Evolutionary conservation across 2,329 filamentous ascomycete genomes (phyloP).

Genomic region (Camptophora hylomeconis): DNA sequence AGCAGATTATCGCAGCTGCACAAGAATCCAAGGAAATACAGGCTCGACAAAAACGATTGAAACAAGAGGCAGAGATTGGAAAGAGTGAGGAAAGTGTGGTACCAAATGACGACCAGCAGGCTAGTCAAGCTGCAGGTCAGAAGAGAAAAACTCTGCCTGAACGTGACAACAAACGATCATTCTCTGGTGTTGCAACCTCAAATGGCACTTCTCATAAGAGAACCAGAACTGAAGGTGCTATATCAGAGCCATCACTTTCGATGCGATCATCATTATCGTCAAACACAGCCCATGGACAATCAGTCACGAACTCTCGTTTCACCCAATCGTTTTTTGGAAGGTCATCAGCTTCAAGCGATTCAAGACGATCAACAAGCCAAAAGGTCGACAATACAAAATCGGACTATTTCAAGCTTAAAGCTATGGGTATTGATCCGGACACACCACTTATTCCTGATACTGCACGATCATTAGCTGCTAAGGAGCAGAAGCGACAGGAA

Average conservation of each 20-base stretch:
- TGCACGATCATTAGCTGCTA: constrained; percentile 8
- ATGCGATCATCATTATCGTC: no score
- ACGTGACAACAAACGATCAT: background rate
- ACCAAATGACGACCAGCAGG: constrained; percentile 3
- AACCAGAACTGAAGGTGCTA: no score
- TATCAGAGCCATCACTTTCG: no score
- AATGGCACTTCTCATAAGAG: no score
- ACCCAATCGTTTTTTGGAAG: constrained; percentile 1
- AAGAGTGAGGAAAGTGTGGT: constrained; percentile 7
- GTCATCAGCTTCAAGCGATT: background rate
- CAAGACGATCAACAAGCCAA: constrained; percentile 11
- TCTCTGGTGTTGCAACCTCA: background rate
- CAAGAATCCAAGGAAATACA: constrained; percentile 13
- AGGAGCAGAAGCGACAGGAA: constrained; percentile 12
- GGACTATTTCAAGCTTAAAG: constrained; percentile 39
- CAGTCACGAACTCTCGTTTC: constrained; percentile 17
- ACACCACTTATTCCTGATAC: constrained; percentile 18
- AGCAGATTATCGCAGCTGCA: constrained; percentile 13
- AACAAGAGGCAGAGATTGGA: constrained; percentile 7
- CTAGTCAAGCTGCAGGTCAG: constrained; percentile 11
- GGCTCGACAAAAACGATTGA: constrained; percentile 2
- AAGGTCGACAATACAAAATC: constrained; percentile 32
- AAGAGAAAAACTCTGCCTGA: constrained; percentile 15
- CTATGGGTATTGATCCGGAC: constrained; percentile 32
- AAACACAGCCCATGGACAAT: no score